These are phyloP conservation scores for Basidiobolus meristosporus DNA, from an alignment of 371 early-diverging fungal genomes.

Conservation along the genomic window DNA sequence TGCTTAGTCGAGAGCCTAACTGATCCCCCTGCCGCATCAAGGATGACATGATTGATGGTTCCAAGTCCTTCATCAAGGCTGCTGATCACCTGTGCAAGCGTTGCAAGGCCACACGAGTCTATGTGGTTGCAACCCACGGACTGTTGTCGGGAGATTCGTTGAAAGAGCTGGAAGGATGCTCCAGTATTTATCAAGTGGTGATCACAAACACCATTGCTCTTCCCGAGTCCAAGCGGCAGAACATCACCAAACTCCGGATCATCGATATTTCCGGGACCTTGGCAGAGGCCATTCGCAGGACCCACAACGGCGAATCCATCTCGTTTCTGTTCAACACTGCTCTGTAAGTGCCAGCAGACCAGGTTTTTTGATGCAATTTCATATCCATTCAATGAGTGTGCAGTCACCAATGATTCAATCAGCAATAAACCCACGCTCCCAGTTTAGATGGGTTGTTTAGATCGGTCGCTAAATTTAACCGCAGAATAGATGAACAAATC, in stretches of 20 bases:
- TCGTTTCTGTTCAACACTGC: conserved; percentile 55
- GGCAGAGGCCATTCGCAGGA: conserved; percentile 93
- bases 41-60: conserved; percentile 84
- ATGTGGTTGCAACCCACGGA: conserved; percentile 88
- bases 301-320: conserved; percentile 94
- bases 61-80: conserved; percentile 76
- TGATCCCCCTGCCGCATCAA: conserved; percentile 14
- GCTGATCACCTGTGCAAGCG: conserved; percentile 71
- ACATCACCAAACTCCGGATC: conserved; percentile 53
- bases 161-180: conserved; percentile 63
- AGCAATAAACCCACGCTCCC: too few relatives aligned
- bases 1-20: too few relatives aligned
- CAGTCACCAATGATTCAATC: too few relatives aligned
- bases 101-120: conserved; percentile 70
- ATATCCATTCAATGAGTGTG: too few relatives aligned
- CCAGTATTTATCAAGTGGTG: conserved; percentile 67
- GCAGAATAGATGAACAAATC: too few relatives aligned
- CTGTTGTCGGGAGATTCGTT: conserved; percentile 75
- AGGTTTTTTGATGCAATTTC: too few relatives aligned
- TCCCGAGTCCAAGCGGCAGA: conserved; percentile 43
- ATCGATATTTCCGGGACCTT: conserved; percentile 82
- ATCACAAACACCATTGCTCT: conserved; percentile 91
- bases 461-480: too few relatives aligned
- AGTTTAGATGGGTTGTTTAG: too few relatives aligned
- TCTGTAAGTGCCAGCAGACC: neutral